phyloP scores from a whole-genome alignment of 208 protist species.

The Phytomonas sp. region DNA sequence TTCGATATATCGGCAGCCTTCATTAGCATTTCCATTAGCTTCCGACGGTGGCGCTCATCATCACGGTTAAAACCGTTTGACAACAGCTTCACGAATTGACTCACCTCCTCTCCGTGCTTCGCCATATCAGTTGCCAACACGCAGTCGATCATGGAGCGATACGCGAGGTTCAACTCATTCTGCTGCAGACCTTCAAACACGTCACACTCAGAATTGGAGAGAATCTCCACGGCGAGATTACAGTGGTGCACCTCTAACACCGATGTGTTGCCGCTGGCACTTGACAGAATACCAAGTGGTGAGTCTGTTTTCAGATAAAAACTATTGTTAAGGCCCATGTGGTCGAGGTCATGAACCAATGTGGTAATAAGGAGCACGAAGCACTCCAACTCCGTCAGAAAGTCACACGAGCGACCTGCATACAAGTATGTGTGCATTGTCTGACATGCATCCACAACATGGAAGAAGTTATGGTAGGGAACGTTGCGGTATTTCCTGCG shows the following conservation, averaged over 20 bases:
- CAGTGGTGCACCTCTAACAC: constrained; percentile 87
- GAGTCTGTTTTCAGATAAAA: constrained; percentile 86
- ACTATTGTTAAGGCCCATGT: constrained; percentile 89
- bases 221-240: constrained; percentile 80
- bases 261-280: constrained; percentile 69
- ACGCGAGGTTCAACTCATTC: constrained; percentile 35
- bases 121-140: constrained; percentile 87
- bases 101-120: constrained; percentile 46
- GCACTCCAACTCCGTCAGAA: constrained; percentile 67
- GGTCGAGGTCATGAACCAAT: constrained; percentile 78
- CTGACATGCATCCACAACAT: constrained; percentile 78
- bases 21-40: constrained; percentile 69
- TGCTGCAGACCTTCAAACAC: constrained; percentile 55
- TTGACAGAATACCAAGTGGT: constrained; percentile 74
- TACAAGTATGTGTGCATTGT: constrained; percentile 71
- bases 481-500: constrained; percentile 75
- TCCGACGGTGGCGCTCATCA: constrained; percentile 18
- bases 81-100: constrained; percentile 20
- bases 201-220: constrained; percentile 61
- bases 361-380: constrained; percentile 73
- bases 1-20: constrained; percentile 84
- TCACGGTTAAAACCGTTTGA: constrained; percentile 23
- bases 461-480: constrained; percentile 87
- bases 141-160: constrained; percentile 71
- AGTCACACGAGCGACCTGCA: constrained; percentile 30